Evolutionary conservation across 371 early-diverging fungal genomes (phyloP).

Genomic region (Mucor lusitanicus): DNA sequence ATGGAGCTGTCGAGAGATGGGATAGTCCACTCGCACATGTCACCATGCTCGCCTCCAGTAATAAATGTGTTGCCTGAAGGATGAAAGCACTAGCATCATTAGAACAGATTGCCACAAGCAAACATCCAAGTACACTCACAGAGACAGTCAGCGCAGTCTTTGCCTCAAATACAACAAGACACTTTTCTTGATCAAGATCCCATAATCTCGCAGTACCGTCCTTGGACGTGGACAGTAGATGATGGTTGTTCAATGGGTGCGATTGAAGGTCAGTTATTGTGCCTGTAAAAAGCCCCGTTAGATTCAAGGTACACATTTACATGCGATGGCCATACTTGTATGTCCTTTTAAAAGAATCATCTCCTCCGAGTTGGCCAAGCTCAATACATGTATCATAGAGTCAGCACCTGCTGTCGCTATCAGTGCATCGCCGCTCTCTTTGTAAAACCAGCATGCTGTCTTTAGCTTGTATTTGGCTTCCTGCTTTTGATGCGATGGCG

Average conservation of each 20-base stretch:
- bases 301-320: neutral
- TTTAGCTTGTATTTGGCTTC: slow-evolving; percentile 42
- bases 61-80: slow-evolving; percentile 60
- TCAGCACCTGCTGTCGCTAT: slow-evolving; percentile 72
- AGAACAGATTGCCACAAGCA: neutral
- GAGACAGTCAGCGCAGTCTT: slow-evolving; percentile 58
- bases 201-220: slow-evolving; percentile 90
- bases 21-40: slow-evolving; percentile 59
- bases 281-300: neutral
- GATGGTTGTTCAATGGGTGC: slow-evolving; percentile 65
- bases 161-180: slow-evolving; percentile 61
- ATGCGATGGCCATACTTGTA: slow-evolving; percentile 43
- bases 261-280: slow-evolving; percentile 66
- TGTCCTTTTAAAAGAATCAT: slow-evolving; percentile 64
- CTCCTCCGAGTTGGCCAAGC: slow-evolving; percentile 75
- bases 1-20: slow-evolving; percentile 29
- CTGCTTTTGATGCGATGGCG: slow-evolving; percentile 25
- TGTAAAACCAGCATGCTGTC: slow-evolving; percentile 76
- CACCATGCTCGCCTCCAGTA: slow-evolving; percentile 59
- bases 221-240: slow-evolving; percentile 77
- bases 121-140: slow-evolving; percentile 36
- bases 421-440: slow-evolving; percentile 61
- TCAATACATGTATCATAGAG: slow-evolving; percentile 65
- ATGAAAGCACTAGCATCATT: slow-evolving; percentile 54
- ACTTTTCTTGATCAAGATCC: slow-evolving; percentile 74